phyloP scores from a whole-genome alignment of 1,284 basidiomycete species.

The Cryptococcus floricola region DNA sequence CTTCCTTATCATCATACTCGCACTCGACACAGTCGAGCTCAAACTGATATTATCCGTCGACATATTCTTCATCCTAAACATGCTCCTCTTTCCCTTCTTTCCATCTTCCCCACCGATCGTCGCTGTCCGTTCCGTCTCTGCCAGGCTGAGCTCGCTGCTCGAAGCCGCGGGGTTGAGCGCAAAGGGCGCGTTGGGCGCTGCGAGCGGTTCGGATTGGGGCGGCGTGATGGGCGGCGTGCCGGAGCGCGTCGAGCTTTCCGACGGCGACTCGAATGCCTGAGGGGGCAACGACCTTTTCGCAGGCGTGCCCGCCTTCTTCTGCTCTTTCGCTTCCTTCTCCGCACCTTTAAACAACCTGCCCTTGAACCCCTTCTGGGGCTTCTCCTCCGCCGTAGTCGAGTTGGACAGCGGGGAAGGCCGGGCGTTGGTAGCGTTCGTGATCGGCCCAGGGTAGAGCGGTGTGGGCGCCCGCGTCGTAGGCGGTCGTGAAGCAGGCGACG shows the following conservation, averaged over 20 bases:
- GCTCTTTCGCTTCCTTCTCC: slow-evolving; percentile 30
- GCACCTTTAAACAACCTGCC: slow-evolving; percentile 69
- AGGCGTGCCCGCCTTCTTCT: slow-evolving; percentile 13
- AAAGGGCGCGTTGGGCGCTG: slow-evolving; percentile 32
- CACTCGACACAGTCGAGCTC: slow-evolving; percentile 91
- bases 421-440: slow-evolving; percentile 30
- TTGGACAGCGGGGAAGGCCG: slow-evolving; percentile 30
- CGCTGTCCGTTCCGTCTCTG: slow-evolving; percentile 41
- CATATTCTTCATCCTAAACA: slow-evolving; percentile 86
- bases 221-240: slow-evolving; percentile 7
- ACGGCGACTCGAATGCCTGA: slow-evolving; percentile 21
- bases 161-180: slow-evolving; percentile 30
- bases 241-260: slow-evolving; percentile 33
- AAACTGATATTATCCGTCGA: slow-evolving; percentile 97
- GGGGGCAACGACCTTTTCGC: slow-evolving; percentile 17
- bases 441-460: slow-evolving; percentile 35
- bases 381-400: slow-evolving; percentile 5
- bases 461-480: slow-evolving; percentile 5
- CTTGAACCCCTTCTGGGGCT: slow-evolving; percentile 62
- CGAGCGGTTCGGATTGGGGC: slow-evolving; percentile 27
- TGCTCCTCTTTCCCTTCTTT: slow-evolving; percentile 49
- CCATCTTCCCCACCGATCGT: slow-evolving; percentile 48
- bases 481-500: slow-evolving; percentile 1
- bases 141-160: slow-evolving; percentile 37
- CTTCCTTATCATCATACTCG: slow-evolving; percentile 96